phyloP scores from a whole-genome alignment of 352 stramenopile genomes.

The Salisapilia sapeloensis region DNA sequence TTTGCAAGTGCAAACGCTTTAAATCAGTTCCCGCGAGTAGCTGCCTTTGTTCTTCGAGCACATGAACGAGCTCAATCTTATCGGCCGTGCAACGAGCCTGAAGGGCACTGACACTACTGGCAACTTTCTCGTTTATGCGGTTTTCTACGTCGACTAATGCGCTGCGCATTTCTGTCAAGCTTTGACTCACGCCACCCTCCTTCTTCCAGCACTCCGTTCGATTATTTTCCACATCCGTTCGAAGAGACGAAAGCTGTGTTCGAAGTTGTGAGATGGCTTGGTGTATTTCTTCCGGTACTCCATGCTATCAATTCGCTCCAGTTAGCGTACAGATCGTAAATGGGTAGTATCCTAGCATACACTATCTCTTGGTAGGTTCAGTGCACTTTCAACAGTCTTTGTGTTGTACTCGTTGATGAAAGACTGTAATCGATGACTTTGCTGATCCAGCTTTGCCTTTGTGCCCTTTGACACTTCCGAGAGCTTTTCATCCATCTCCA shows the following conservation, averaged over 20 bases:
- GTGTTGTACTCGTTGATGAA: too few relatives aligned
- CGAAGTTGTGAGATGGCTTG: too few relatives aligned
- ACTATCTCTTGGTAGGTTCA: too few relatives aligned
- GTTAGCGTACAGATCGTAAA: too few relatives aligned
- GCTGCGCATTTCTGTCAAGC: slow-evolving; percentile 9
- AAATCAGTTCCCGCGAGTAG: slow-evolving; percentile 20
- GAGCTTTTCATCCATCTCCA: too few relatives aligned
- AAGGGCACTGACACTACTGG: slow-evolving; percentile 21
- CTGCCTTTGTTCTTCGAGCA: slow-evolving; percentile 33
- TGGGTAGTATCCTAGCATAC: too few relatives aligned
- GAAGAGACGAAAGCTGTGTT: slow-evolving; percentile 25
- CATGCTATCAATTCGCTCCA: too few relatives aligned
- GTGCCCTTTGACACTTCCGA: too few relatives aligned
- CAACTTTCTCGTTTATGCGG: slow-evolving; percentile 19
- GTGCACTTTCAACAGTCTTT: too few relatives aligned
- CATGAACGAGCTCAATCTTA: slow-evolving; percentile 28
- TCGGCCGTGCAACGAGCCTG: slow-evolving; percentile 19
- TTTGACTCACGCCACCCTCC: slow-evolving; percentile 13
- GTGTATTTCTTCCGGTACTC: too few relatives aligned
- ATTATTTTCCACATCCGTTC: slow-evolving; percentile 31
- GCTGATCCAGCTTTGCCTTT: too few relatives aligned
- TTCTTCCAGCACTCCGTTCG: slow-evolving; percentile 28
- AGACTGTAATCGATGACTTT: too few relatives aligned
- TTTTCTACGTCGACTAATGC: slow-evolving; percentile 15
- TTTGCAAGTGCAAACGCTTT: slow-evolving; percentile 26